A percentile compares a stretch with the other conserved stretches of the same genome.
These are phyloP conservation scores for Nymphaea colorata DNA, from an alignment of 164 flowering plant genomes.

Conservation along the genomic window DNA sequence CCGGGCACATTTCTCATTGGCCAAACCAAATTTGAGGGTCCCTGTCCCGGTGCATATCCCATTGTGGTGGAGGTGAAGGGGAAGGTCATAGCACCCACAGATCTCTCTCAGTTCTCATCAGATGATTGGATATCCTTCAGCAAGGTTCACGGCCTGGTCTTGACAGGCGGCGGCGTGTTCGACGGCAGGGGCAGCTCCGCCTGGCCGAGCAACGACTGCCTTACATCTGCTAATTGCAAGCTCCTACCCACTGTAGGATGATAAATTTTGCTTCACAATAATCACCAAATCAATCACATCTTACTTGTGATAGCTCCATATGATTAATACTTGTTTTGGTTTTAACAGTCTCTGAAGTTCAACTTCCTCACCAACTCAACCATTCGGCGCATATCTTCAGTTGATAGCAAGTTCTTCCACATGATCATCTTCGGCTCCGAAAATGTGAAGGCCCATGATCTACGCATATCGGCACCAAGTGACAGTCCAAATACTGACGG, in stretches of 20 bases:
- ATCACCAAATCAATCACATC: too few relatives aligned
- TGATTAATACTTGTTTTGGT: not conserved
- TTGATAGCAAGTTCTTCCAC: too few relatives aligned
- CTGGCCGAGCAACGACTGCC: constrained; percentile 21
- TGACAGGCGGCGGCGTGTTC: constrained; percentile 26
- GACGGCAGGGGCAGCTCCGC: constrained; percentile 32
- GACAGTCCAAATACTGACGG: too few relatives aligned
- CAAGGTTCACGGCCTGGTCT: constrained; percentile 13
- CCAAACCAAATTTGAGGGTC: constrained; percentile 16
- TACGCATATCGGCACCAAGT: too few relatives aligned
- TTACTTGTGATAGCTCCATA: not conserved
- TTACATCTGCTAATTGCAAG: constrained; percentile 6
- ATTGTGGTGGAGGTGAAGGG: constrained; percentile 14
- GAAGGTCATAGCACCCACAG: constrained; percentile 12
- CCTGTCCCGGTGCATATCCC: constrained; percentile 13
- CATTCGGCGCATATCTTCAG: too few relatives aligned
- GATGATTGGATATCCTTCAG: constrained; percentile 26
- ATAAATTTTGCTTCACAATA: not conserved
- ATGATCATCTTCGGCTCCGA: too few relatives aligned
- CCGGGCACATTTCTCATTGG: constrained; percentile 17
- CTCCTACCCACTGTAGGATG: constrained; percentile 21
- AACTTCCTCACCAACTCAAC: too few relatives aligned
- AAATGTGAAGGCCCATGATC: too few relatives aligned
- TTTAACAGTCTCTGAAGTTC: not conserved
- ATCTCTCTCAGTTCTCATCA: not conserved